phyloP scores from a whole-genome alignment of 805 yeast genomes.

The Kodamaea laetipori region DNA sequence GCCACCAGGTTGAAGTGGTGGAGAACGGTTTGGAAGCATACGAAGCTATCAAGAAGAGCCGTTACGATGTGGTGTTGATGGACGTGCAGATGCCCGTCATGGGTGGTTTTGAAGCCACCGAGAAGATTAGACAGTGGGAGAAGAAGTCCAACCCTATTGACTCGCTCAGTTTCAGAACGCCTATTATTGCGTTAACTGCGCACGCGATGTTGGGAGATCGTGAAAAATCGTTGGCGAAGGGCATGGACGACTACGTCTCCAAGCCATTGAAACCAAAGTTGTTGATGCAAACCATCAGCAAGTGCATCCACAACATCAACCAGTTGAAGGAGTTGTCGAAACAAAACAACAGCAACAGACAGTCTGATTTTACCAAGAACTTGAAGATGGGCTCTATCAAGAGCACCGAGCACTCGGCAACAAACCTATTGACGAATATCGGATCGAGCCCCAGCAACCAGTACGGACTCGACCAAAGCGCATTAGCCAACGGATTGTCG shows the following conservation, averaged over 20 bases:
- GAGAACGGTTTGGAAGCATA: constrained; percentile 84
- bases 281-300: constrained; percentile 80
- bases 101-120: constrained; percentile 94
- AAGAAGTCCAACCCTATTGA: constrained; percentile 72
- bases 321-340: constrained; percentile 59
- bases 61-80: constrained; percentile 83
- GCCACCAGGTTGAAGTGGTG: constrained; percentile 81
- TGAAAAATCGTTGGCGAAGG: constrained; percentile 81
- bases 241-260: constrained; percentile 89
- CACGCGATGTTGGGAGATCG: constrained; percentile 95
- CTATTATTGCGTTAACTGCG: constrained; percentile 87
- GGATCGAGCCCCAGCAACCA: constrained; percentile 20
- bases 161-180: constrained; percentile 71
- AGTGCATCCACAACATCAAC: constrained; percentile 72
- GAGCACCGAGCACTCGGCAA: constrained; percentile 20
- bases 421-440: constrained; percentile 16
- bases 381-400: constrained; percentile 40
- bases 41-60: constrained; percentile 66
- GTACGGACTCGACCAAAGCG: constrained; percentile 9
- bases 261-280: constrained; percentile 85
- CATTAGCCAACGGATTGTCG: constrained; percentile 7
- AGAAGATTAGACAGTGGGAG: constrained; percentile 86
- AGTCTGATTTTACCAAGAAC: constrained; percentile 49
- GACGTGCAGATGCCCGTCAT: constrained; percentile 95
- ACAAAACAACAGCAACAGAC: constrained; percentile 46